Evolutionary conservation across 139 green algal genomes (phyloP), one percentile per base, ranked within the genome.

Genomic region (Haematococcus sp.): DNA sequence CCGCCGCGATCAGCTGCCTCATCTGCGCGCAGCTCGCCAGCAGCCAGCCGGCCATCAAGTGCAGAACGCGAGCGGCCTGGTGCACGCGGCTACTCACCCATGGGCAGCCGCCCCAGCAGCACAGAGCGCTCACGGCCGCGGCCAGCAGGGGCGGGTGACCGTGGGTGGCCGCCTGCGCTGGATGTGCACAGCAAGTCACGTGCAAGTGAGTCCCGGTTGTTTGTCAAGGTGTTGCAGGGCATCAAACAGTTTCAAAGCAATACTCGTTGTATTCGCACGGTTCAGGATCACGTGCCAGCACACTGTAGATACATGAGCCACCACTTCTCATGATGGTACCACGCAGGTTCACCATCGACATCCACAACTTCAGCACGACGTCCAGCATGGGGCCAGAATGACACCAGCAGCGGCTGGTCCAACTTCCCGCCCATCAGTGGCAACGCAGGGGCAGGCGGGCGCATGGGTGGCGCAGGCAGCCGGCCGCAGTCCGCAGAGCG

Each of bases 41-140:
- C 64, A 64, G 64, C 34, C 34, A 84, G 78, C 32, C 61, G 78
- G 15, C 68, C 78, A 0, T n/a, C 22, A 28, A 84, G 78, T 68
- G 68, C 78, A 13, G 78, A 84, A 0, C 61, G 78, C 25, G 65
- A 63, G n/a, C 44, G 68, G 16, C 2, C 43, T 0, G 15, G 15
- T 27, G 27, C 55, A 19, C 64, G 71, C 1, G 49, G 25, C 33
- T 68, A 67, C 27, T 86, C 78, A 16, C 83, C 81, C 0, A 25
- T 66, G 28, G 44, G 68, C 55, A 89, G 86, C 71, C 68, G 81
- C 2, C 70, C 81, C n/a, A 68, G 44, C 70, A 90, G 85, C 56
- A 59, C 52, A 1, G 83, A 88, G 46, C 73, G 80, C 2, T 71
- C 52, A 28, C 51, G 74, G 40, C 66, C 63, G 19, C 64, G 27